Percentiles rank a stretch among this genome's conserved stretches.
These are phyloP conservation scores for Allantophomopsis lycopodina DNA, from an alignment of 2,329 filamentous ascomycete species.

Conservation along the genomic window DNA sequence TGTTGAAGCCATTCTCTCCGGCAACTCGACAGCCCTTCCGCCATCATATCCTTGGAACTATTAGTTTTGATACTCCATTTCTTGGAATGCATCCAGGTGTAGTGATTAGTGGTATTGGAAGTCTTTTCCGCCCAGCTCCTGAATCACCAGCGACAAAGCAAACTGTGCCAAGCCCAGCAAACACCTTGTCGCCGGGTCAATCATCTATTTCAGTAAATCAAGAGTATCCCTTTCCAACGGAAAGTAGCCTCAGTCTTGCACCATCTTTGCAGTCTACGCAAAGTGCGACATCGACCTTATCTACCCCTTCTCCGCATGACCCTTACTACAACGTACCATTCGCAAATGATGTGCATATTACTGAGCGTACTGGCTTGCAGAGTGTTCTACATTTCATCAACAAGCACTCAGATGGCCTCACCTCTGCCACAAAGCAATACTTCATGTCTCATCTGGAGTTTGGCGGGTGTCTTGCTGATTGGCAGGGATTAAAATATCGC, in stretches of 20 bases:
- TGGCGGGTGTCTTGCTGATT: constrained; percentile 68
- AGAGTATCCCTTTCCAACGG: not conserved
- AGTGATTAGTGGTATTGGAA: constrained; percentile 66
- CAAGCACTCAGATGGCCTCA: constrained; percentile 65
- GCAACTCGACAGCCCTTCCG: constrained; percentile 31
- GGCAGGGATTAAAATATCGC: constrained; percentile 50
- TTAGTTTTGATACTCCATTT: constrained; percentile 79
- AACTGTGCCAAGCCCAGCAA: constrained; percentile 6
- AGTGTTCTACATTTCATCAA: constrained; percentile 62
- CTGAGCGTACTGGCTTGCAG: constrained; percentile 55
- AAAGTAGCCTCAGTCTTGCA: not conserved
- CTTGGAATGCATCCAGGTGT: constrained; percentile 83
- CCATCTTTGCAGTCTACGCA: constrained; percentile 1
- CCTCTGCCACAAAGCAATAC: constrained; percentile 57
- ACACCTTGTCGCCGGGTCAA: constrained; percentile 6
- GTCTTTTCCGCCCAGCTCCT: constrained; percentile 48
- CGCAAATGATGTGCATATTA: constrained; percentile 57
- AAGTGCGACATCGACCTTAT: constrained; percentile 11
- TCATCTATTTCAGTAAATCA: constrained; percentile 3
- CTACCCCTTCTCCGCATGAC: constrained; percentile 21
- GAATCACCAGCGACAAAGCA: constrained; percentile 16
- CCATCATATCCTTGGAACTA: constrained; percentile 65
- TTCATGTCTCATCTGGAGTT: constrained; percentile 75
- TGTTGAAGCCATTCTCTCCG: constrained; percentile 29
- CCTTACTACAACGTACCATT: constrained; percentile 67